Base-by-base conservation (phyloP, 148 eudicot species). In the Fagopyrum esculentum region DNA sequence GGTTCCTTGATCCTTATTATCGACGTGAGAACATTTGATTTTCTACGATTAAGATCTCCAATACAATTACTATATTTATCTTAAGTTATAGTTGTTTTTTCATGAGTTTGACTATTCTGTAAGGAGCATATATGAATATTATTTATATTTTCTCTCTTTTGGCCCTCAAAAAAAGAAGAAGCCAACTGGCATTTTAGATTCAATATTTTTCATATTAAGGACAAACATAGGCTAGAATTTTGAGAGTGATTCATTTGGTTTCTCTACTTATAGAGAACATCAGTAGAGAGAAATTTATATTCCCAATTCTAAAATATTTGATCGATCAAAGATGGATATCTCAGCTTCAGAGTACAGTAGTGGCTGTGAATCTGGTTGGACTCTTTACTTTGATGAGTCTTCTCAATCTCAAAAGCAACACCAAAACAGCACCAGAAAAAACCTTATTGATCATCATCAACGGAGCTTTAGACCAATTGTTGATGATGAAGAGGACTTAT, bases 311-410 rank as follows among this genome's bases (percentile, higher is more conserved):
- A 29, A 22, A 29, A 9, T 63, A 3, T 30, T 63, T 29, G 44
- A 63, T 19, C 44, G 6, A 9, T 30, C 44, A 15, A 5, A 71
- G 70, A n/a, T 90, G 94, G 82, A 89, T 69, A 59, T 81, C 66
- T 84, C 95, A 45, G 77, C 74, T 72, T 86, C 91, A 40, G 88
- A 83, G 40, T 83, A 82, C 79, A 83, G 89, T 30, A 87, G 89
- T 77, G 95, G 90, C 43, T 87, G 93, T 80, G 95, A 90, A 77
- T 92, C 98, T 9, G 98, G 96, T 43, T 92, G 98, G 98, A 92
- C 96, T 17, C 81, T 74, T 80, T 92, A 92, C 84, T 78, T 92
- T n/a, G 86, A 86, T 77, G 93, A 90, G 74, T 82, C 89, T 4
- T 77, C 86, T n/a, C 70, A 78, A 55, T 82, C 87, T 19, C 77